phyloP scores from a whole-genome alignment of 805 yeast genomes.

The Kazachstania martiniae region DNA sequence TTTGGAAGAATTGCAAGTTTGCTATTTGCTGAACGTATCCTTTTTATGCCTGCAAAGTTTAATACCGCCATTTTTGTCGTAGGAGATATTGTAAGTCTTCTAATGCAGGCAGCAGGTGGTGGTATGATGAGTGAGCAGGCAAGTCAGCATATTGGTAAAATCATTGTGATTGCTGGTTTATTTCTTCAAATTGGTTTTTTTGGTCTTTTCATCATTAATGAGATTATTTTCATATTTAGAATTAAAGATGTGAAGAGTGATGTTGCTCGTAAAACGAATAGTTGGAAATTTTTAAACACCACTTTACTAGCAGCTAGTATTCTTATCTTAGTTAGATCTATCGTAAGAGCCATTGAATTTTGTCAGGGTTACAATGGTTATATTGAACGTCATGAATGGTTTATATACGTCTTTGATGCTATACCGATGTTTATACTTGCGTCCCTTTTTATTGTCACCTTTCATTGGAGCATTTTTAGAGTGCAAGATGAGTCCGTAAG shows the following conservation, averaged over 20 bases:
- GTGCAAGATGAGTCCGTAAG: slow-evolving; percentile 12
- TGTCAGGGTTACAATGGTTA: slow-evolving; percentile 23
- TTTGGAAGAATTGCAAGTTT: slow-evolving; percentile 19
- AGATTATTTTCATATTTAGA: slow-evolving; percentile 9
- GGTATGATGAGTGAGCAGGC: slow-evolving; percentile 15
- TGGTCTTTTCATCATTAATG: slow-evolving; percentile 19
- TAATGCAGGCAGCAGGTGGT: slow-evolving; percentile 26
- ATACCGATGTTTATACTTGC: slow-evolving; percentile 17
- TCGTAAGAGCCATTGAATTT: slow-evolving; percentile 26
- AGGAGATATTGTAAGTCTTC: slow-evolving; percentile 26
- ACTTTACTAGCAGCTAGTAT: slow-evolving; percentile 8
- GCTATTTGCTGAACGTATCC: slow-evolving; percentile 9
- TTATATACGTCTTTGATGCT: slow-evolving; percentile 23
- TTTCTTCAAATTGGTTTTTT: slow-evolving; percentile 26
- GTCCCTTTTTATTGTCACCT: slow-evolving; percentile 5
- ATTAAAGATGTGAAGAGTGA: slow-evolving; percentile 2
- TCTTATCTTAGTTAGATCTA: slow-evolving; percentile 24
- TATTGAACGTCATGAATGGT: slow-evolving; percentile 20
- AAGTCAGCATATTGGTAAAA: slow-evolving; percentile 9
- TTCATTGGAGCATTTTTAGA: slow-evolving; percentile 7
- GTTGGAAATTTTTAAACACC: slow-evolving; percentile 12
- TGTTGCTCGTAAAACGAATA: slow-evolving; percentile 3
- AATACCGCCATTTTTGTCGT: slow-evolving; percentile 22
- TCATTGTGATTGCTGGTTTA: slow-evolving; percentile 24
- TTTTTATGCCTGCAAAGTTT: slow-evolving; percentile 15